phyloP scores from a whole-genome alignment of 2,329 filamentous ascomycete genomes.

The Scytalidium lignicola region DNA sequence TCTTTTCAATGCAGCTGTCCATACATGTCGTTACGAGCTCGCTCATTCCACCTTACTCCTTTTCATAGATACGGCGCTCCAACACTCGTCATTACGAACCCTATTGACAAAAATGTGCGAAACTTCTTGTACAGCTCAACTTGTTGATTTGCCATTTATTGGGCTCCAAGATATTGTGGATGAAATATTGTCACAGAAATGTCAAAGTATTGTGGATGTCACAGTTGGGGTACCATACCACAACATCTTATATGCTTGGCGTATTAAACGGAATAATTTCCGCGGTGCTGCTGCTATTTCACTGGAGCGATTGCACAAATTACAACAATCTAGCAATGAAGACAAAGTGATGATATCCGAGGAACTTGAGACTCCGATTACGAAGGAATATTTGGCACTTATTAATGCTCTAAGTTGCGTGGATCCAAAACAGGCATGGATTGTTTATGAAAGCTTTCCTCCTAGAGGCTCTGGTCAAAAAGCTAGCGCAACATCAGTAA shows the following conservation, averaged over 20 bases:
- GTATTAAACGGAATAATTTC: conserved; percentile 81
- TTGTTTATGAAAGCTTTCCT: conserved; percentile 50
- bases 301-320: conserved; percentile 58
- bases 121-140: conserved; percentile 56
- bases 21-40: conserved; percentile 73
- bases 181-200: conserved; percentile 66
- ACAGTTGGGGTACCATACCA: conserved; percentile 67
- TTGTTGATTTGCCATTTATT: conserved; percentile 74
- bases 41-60: conserved; percentile 75
- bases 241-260: conserved; percentile 86
- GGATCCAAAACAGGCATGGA: conserved; percentile 75
- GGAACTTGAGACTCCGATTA: conserved; percentile 57
- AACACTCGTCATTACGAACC: conserved; percentile 64
- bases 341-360: conserved; percentile 48
- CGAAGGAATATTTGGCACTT: conserved; percentile 77
- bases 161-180: conserved; percentile 76
- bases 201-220: conserved; percentile 63
- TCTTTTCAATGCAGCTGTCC: conserved; percentile 76
- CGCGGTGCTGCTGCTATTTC: conserved; percentile 67
- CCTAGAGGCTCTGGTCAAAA: conserved; percentile 23
- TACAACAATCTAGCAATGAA: conserved; percentile 53
- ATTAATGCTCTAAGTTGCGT: conserved; percentile 93
- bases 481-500: conserved; percentile 29
- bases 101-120: conserved; percentile 68
- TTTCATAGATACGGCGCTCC: conserved; percentile 67